Evolutionary conservation across 1,284 basidiomycete genomes (phyloP).

Genomic region (Vanrija humicola): DNA sequence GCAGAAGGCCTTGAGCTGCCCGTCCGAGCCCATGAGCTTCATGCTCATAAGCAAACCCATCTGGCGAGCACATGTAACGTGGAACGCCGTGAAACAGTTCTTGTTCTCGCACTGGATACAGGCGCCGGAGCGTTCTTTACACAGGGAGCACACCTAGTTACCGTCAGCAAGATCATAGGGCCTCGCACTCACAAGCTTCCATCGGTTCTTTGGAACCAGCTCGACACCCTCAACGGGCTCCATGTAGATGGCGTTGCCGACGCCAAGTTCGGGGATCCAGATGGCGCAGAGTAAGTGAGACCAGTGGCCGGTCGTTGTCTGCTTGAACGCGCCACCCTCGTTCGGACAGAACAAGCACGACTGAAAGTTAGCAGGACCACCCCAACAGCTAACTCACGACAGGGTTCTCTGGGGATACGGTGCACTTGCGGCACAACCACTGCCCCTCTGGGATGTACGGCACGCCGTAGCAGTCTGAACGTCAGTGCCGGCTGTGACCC

Average conservation of each 20-base stretch:
- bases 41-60: slow-evolving; percentile 77
- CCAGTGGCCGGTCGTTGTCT: slow-evolving; percentile 90
- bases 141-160: slow-evolving; percentile 76
- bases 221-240: slow-evolving; percentile 93
- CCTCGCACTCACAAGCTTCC: slow-evolving; percentile 73
- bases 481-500: slow-evolving; percentile 34
- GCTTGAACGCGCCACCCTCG: slow-evolving; percentile 97
- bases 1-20: slow-evolving; percentile 68
- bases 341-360: slow-evolving; percentile 91
- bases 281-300: slow-evolving; percentile 95
- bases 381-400: slow-evolving; percentile 61
- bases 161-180: not conserved
- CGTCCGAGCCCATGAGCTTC: slow-evolving; percentile 61
- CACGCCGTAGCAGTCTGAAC: slow-evolving; percentile 88
- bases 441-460: slow-evolving; percentile 99
- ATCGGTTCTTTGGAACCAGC: slow-evolving; percentile 80
- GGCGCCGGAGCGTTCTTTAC: slow-evolving; percentile 75
- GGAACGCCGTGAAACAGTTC: slow-evolving; percentile 89
- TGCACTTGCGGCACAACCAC: slow-evolving; percentile 98
- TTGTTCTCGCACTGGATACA: slow-evolving; percentile 95
- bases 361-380: slow-evolving; percentile 50
- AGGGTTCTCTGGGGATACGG: slow-evolving; percentile 92
- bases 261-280: slow-evolving; percentile 93
- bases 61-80: slow-evolving; percentile 88
- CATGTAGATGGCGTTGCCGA: slow-evolving; percentile 96